These are phyloP conservation scores for Starmerella gropengiesseri DNA, from an alignment of 805 yeast genomes.

Conservation along the genomic window DNA sequence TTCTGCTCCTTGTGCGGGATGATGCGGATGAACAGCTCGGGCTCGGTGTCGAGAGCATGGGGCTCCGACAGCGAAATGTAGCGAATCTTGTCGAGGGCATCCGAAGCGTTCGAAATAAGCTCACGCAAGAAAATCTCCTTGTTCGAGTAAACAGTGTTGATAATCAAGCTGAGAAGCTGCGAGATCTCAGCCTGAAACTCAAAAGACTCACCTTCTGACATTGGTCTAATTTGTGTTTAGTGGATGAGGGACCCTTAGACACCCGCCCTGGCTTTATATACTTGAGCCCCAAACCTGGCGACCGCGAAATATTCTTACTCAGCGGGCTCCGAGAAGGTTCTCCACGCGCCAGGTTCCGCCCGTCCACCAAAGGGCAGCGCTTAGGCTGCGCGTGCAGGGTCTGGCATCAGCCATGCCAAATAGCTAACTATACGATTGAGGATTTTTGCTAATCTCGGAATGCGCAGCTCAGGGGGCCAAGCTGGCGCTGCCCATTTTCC, in stretches of 20 bases:
- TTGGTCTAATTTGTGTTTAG: conserved; percentile 9
- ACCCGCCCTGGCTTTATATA: conserved; percentile 10
- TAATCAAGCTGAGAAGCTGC: conserved; percentile 99
- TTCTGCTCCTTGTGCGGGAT: conserved; percentile 93
- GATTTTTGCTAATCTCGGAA: too few relatives aligned
- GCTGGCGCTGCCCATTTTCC: too few relatives aligned
- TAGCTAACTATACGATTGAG: too few relatives aligned
- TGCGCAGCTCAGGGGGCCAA: too few relatives aligned
- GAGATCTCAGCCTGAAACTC: conserved; percentile 99
- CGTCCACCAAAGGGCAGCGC: not conserved
- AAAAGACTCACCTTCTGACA: conserved; percentile 30
- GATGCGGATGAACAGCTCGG: conserved; percentile 92
- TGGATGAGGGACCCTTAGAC: not conserved
- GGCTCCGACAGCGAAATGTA: conserved; percentile 93
- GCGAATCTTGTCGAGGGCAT: conserved; percentile 97
- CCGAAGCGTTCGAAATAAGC: conserved; percentile 96
- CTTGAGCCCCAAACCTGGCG: not conserved
- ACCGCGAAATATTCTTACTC: not conserved
- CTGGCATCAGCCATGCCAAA: too few relatives aligned
- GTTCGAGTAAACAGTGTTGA: conserved; percentile 98
- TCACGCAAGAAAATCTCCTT: conserved; percentile 99
- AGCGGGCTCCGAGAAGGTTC: conserved; percentile 18
- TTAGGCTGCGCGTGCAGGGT: too few relatives aligned
- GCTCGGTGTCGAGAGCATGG: conserved; percentile 82
- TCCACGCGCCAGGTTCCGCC: conserved; percentile 2